A percentile compares a stretch with the other conserved stretches of the same genome.
Conservation (phyloP, 768 basidiomycete species). For the Tulasnella sp. region DNA sequence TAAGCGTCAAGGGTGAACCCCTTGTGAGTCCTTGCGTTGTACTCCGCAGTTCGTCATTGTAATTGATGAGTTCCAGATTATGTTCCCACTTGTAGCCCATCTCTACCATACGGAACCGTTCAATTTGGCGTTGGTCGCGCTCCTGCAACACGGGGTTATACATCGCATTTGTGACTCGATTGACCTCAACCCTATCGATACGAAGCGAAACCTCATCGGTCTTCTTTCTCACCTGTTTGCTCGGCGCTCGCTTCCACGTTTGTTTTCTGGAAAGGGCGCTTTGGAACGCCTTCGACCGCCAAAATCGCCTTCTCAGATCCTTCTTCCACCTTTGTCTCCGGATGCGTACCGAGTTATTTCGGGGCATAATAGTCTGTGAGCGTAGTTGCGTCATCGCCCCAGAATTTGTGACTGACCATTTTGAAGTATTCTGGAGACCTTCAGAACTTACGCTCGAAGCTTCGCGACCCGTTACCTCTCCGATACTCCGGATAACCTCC, state of each 20-base stretch:
- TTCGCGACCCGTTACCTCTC: constrained; percentile 44
- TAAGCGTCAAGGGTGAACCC: constrained; percentile 52
- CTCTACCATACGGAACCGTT: constrained; percentile 58
- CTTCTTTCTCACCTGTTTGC: constrained; percentile 65
- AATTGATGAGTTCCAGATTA: not conserved
- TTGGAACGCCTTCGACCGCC: constrained; percentile 37
- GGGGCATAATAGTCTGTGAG: constrained; percentile 44
- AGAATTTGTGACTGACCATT: not conserved
- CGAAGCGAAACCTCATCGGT: constrained; percentile 51
- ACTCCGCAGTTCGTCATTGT: constrained; percentile 35
- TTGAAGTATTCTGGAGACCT: constrained; percentile 45
- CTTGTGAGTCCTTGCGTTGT: constrained; percentile 52
- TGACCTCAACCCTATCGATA: constrained; percentile 39
- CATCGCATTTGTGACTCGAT: constrained; percentile 49
- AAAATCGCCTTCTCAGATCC: constrained; percentile 53
- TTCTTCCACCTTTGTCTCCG: constrained; percentile 48
- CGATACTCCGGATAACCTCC: constrained; percentile 37
- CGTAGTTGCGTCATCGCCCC: not conserved
- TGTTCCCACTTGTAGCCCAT: constrained; percentile 25
- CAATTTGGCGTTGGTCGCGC: constrained; percentile 59
- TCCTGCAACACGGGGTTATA: constrained; percentile 55
- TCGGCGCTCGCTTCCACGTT: constrained; percentile 48
- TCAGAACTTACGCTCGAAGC: constrained; percentile 51
- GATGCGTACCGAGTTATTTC: constrained; percentile 43
- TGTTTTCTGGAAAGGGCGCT: constrained; percentile 43